phyloP scores from a whole-genome alignment of 164 flowering plant species.

The Macadamia integrifolia region DNA sequence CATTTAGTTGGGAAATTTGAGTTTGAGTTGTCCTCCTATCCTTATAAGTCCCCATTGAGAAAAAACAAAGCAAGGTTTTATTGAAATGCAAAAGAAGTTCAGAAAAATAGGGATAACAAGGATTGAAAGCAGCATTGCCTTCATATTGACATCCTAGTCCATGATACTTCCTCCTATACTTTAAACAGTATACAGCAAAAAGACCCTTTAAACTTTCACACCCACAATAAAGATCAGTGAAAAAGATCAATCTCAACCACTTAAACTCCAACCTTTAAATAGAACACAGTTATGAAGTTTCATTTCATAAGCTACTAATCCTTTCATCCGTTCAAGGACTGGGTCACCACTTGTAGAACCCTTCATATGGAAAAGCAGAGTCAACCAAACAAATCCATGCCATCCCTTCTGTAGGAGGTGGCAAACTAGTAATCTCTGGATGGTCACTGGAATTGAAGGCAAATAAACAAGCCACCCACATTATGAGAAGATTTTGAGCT shows the following conservation, averaged over 20 bases:
- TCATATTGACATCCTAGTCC: background rate
- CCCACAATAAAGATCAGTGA: background rate
- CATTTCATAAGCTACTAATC: slow-evolving; percentile 13
- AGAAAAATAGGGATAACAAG: no score
- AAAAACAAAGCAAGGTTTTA: no score
- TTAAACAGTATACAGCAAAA: slow-evolving; percentile 1
- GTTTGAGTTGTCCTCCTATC: no score
- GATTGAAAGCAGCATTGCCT: slow-evolving; percentile 3
- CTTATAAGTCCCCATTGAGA: no score
- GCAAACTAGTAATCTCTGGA: slow-evolving; percentile 44
- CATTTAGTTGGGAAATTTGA: no score
- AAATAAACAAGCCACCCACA: slow-evolving; percentile 48
- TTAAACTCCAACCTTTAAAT: slow-evolving; percentile 48
- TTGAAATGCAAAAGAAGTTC: no score
- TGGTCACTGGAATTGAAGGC: slow-evolving; percentile 57
- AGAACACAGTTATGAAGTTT: slow-evolving; percentile 67
- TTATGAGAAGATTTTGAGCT: slow-evolving; percentile 18
- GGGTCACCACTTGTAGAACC: slow-evolving; percentile 60
- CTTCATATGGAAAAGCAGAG: slow-evolving; percentile 78
- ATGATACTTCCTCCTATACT: background rate
- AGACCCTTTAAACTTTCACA: background rate
- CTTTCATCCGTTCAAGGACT: slow-evolving; percentile 33
- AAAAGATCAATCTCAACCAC: slow-evolving; percentile 1
- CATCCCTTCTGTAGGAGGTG: slow-evolving; percentile 22
- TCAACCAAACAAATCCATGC: slow-evolving; percentile 18